phyloP scores from a whole-genome alignment of 306 rosid genomes.

The Vicia villosa region DNA sequence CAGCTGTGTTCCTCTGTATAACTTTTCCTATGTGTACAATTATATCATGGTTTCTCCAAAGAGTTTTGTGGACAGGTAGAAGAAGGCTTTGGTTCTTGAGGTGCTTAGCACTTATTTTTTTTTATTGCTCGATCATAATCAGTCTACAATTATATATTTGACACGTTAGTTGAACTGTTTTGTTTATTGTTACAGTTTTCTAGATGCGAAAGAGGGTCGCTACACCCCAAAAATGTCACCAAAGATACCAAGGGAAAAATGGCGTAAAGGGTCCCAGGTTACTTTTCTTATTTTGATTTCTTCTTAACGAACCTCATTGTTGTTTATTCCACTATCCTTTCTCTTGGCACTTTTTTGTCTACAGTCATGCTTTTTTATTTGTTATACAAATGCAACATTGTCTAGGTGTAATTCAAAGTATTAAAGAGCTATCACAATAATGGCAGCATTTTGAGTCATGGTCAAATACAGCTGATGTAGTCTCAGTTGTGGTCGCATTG shows the following conservation, averaged over 20 bases:
- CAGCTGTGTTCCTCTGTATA: conserved; percentile 97
- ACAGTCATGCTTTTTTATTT: conserved; percentile 9
- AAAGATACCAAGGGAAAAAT: conserved; percentile 72
- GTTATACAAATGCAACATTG: conserved; percentile 10
- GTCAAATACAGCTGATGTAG: neutral
- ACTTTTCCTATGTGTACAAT: conserved; percentile 79
- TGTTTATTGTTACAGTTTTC: conserved; percentile 71
- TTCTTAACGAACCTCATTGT: neutral
- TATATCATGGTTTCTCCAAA: conserved; percentile 79
- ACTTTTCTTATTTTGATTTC: conserved; percentile 32
- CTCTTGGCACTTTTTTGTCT: neutral
- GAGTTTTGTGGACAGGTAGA: conserved; percentile 99
- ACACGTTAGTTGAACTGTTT: conserved; percentile 22
- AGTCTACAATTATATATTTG: conserved; percentile 10
- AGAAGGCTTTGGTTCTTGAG: conserved; percentile 57
- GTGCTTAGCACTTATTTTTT: conserved; percentile 52
- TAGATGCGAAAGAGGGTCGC: conserved; percentile 89
- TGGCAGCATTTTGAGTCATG: neutral
- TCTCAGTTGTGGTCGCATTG: neutral
- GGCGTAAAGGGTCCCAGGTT: conserved; percentile 99
- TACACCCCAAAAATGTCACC: conserved; percentile 93
- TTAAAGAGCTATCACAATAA: neutral
- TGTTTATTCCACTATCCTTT: conserved; percentile 11
- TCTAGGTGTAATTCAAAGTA: neutral
- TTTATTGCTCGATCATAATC: conserved; percentile 33